A percentile compares a stretch with the other conserved stretches of the same genome.
These are phyloP conservation scores for Podaxis sp. DNA, from an alignment of 768 basidiomycete genomes.

Conservation along the genomic window DNA sequence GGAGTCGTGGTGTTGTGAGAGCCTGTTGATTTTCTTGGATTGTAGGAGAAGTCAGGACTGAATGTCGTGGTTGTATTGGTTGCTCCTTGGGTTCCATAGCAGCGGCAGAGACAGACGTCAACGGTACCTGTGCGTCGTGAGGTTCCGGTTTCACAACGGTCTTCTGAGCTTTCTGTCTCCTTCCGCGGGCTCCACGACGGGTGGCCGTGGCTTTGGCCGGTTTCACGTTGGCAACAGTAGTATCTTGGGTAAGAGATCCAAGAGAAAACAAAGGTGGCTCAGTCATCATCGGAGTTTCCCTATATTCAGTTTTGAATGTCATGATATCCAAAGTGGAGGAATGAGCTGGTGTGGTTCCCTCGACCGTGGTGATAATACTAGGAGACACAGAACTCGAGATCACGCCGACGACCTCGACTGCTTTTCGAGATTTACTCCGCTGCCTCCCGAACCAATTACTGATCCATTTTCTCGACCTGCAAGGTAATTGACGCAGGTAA, in stretches of 20 bases:
- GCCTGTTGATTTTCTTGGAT: neutral
- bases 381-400: slow-evolving; percentile 20
- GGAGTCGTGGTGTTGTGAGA: neutral
- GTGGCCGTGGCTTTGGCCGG: neutral
- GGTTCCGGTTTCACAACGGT: neutral
- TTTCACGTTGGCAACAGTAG: neutral
- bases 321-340: neutral
- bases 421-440: slow-evolving; percentile 26
- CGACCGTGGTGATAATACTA: neutral
- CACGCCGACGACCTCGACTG: slow-evolving; percentile 16
- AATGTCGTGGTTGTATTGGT: neutral
- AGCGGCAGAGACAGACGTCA: neutral
- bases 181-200: neutral
- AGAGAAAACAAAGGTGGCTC: neutral
- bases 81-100: neutral
- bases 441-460: slow-evolving; percentile 33
- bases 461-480: slow-evolving; percentile 35
- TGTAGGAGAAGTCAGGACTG: neutral
- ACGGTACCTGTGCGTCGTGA: neutral
- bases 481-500: neutral
- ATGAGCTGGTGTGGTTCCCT: neutral
- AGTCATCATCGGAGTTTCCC: neutral
- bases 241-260: neutral
- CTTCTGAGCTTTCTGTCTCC: neutral
- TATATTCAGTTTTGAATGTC: neutral